phyloP scores from a whole-genome alignment of 768 basidiomycete species.

The Mycena belliarum region DNA sequence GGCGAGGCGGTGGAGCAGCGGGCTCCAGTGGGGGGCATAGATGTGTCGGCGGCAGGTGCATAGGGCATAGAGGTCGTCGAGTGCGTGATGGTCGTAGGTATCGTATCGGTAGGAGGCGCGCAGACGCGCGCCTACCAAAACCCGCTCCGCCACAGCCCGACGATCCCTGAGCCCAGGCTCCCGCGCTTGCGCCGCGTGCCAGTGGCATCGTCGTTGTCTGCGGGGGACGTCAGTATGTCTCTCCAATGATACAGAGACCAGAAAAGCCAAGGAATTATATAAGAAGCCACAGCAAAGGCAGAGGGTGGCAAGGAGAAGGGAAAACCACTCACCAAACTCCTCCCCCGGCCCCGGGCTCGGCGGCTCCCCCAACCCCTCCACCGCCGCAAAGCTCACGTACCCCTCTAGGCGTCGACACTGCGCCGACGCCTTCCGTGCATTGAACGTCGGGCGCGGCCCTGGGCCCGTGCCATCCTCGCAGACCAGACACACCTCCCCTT shows the following conservation, averaged over 20 bases:
- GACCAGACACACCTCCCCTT: slow-evolving; percentile 7
- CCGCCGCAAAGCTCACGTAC: slow-evolving; percentile 67
- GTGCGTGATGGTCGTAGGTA: not conserved
- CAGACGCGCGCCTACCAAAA: slow-evolving; percentile 13
- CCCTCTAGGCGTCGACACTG: slow-evolving; percentile 58
- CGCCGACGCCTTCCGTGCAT: slow-evolving; percentile 61
- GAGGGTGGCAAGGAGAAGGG: not conserved
- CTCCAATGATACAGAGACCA: not conserved
- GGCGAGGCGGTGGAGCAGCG: no score
- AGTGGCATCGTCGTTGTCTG: not conserved
- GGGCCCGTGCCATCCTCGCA: slow-evolving; percentile 1
- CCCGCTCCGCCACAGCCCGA: slow-evolving; percentile 16
- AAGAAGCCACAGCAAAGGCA: not conserved
- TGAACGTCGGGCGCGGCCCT: slow-evolving; percentile 45
- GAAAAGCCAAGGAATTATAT: not conserved
- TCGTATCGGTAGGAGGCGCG: not conserved
- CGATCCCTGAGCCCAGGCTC: slow-evolving; percentile 16
- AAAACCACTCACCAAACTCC: not conserved
- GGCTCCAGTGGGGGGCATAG: no score
- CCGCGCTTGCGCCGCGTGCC: slow-evolving; percentile 1
- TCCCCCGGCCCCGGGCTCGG: slow-evolving; percentile 19
- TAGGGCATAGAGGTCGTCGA: not conserved
- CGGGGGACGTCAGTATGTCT: no score
- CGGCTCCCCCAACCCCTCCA: slow-evolving; percentile 68
- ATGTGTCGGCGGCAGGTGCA: no score